A percentile compares a stretch with the other conserved stretches of the same genome.
These are phyloP conservation scores for Monosporascus sp. DNA, from an alignment of 2,329 filamentous ascomycete species.

Conservation along the genomic window DNA sequence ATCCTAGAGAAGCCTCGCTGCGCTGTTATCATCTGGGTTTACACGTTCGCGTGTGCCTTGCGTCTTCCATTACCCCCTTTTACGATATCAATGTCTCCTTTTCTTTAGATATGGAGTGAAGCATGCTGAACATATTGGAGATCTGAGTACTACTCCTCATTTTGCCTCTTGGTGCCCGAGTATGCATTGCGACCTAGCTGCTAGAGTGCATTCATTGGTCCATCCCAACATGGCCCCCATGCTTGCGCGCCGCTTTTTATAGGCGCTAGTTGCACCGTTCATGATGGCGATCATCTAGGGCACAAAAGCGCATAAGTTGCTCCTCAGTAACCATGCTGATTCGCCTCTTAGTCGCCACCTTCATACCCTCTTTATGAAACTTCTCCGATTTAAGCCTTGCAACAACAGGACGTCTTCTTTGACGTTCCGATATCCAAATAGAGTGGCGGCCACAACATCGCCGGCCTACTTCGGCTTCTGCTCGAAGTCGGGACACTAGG, in stretches of 20 bases:
- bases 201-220: not conserved
- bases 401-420: too few species aligned
- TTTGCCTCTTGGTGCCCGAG: not conserved
- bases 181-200: not conserved
- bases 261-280: not conserved
- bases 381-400: not conserved
- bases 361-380: not conserved
- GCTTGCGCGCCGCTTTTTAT: not conserved
- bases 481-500: not conserved
- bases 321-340: not conserved
- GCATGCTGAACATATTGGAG: too few species aligned
- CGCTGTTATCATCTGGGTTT: too few species aligned
- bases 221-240: not conserved
- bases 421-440: not conserved
- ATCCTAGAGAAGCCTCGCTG: too few species aligned
- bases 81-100: too few species aligned
- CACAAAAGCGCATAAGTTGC: not conserved
- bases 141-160: too few species aligned
- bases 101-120: too few species aligned
- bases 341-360: not conserved
- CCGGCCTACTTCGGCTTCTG: not conserved
- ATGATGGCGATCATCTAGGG: not conserved
- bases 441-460: not conserved
- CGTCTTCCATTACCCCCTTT: too few species aligned
- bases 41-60: too few species aligned